Evolutionary conservation across 2,329 filamentous ascomycete genomes (phyloP).

Genomic region (Pestalotiopsis sp.): DNA sequence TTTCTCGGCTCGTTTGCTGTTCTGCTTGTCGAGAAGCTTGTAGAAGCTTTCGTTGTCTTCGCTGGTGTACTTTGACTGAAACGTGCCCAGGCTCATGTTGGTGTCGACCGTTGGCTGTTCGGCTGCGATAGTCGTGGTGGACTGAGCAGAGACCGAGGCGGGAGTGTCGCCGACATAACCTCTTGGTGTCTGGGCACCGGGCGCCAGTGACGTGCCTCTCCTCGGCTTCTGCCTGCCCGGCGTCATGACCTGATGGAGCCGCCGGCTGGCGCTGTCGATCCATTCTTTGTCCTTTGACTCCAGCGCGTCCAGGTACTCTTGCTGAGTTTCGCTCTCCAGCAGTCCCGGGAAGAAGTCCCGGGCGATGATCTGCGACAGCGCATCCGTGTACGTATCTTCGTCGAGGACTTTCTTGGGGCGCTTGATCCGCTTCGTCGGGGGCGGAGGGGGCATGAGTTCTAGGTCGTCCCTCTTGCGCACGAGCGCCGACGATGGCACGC

Average conservation of each 20-base stretch:
- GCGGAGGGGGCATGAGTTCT: constrained; percentile 86
- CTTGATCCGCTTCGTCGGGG: constrained; percentile 85
- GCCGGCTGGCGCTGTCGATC: constrained; percentile 80
- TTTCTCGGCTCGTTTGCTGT: constrained; percentile 79
- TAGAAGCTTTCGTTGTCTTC: constrained; percentile 99
- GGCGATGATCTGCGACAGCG: constrained; percentile 90
- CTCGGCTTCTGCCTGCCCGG: constrained; percentile 56
- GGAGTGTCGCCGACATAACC: constrained; percentile 77
- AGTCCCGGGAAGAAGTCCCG: constrained; percentile 96
- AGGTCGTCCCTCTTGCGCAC: constrained; percentile 67
- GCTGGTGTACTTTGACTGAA: constrained; percentile 92
- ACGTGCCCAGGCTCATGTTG: constrained; percentile 79
- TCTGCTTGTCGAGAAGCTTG: constrained; percentile 86
- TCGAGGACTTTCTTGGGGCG: constrained; percentile 85
- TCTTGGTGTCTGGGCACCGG: constrained; percentile 60
- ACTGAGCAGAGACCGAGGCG: constrained; percentile 51
- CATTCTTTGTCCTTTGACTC: constrained; percentile 83
- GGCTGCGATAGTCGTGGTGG: constrained; percentile 37
- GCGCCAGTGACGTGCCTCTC: constrained; percentile 33
- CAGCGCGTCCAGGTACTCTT: constrained; percentile 89
- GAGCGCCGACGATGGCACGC: constrained; percentile 57
- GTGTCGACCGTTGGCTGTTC: constrained; percentile 63
- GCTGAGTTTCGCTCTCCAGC: constrained; percentile 80
- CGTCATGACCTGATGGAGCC: constrained; percentile 79
- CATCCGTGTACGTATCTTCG: constrained; percentile 90